Evolutionary conservation across 78 protist species (phyloP).

Genomic region (Dictyostelium citrinum): DNA sequence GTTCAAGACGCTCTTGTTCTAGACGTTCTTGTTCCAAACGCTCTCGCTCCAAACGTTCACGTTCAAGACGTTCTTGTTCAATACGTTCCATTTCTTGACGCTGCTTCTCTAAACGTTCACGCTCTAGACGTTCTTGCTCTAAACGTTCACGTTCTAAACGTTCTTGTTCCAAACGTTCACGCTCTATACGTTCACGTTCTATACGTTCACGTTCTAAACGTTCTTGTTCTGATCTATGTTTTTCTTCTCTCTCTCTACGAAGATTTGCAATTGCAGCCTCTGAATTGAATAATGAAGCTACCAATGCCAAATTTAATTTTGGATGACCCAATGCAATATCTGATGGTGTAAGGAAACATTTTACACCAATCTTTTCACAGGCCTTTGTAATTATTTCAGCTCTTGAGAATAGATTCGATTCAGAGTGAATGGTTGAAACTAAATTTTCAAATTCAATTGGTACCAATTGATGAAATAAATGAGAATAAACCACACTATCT

Average conservation of each 20-base stretch:
- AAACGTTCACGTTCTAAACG: not conserved
- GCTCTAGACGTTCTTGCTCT: slow-evolving; percentile 25
- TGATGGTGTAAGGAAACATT: slow-evolving; percentile 58
- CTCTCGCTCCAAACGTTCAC: slow-evolving; percentile 26
- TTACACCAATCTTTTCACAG: slow-evolving; percentile 69
- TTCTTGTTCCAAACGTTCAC: not conserved
- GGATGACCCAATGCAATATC: slow-evolving; percentile 77
- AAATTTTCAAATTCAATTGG: slow-evolving; percentile 26
- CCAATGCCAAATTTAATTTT: slow-evolving; percentile 59
- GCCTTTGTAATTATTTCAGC: slow-evolving; percentile 63
- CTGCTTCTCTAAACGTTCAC: slow-evolving; percentile 4
- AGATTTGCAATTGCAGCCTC: slow-evolving; percentile 66
- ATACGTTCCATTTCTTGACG: not conserved
- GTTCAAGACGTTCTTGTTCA: slow-evolving; percentile 1
- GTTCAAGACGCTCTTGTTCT: slow-evolving; percentile 11
- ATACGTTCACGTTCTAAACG: slow-evolving; percentile 28
- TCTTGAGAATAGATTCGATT: slow-evolving; percentile 46
- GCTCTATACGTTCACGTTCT: slow-evolving; percentile 24
- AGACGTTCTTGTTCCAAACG: not conserved
- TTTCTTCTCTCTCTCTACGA: slow-evolving; percentile 36
- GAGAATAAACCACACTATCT: slow-evolving; percentile 49
- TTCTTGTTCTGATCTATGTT: slow-evolving; percentile 8
- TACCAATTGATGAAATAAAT: slow-evolving; percentile 48
- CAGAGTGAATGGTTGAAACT: not conserved
- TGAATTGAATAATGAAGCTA: slow-evolving; percentile 58